Conservation (phyloP, 2,329 filamentous ascomycete genomes). For the Claviceps lovelessii region DNA sequence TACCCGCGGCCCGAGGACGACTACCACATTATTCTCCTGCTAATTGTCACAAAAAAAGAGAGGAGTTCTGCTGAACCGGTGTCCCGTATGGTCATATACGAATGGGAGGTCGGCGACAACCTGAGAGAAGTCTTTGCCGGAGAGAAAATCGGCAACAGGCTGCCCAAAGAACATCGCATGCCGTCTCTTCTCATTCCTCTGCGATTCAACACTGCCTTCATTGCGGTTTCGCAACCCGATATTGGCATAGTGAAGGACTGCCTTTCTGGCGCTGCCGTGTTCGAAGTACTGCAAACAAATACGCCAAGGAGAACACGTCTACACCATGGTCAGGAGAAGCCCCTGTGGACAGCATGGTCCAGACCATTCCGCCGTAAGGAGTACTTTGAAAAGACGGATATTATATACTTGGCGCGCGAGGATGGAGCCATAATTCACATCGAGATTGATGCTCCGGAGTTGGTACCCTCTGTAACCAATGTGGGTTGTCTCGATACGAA, state of each 20-base stretch:
- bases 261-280: constrained; percentile 35
- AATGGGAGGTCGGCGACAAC: constrained; percentile 42
- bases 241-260: constrained; percentile 43
- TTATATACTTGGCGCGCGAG: constrained; percentile 75
- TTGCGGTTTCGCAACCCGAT: constrained; percentile 47
- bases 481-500: constrained; percentile 55
- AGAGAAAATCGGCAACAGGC: constrained; percentile 33
- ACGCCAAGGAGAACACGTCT: constrained; percentile 27
- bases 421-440: constrained; percentile 68
- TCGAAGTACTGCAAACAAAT: constrained; percentile 29
- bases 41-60: constrained; percentile 40
- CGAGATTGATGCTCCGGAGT: constrained; percentile 46
- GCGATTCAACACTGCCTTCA: constrained; percentile 54
- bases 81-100: constrained; percentile 41
- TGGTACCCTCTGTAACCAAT: constrained; percentile 39
- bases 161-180: constrained; percentile 39
- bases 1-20: constrained; percentile 53
- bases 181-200: constrained; percentile 60
- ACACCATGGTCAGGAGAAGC: constrained; percentile 32
- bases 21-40: constrained; percentile 60
- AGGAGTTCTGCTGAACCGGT: constrained; percentile 11
- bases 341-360: constrained; percentile 75
- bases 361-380: constrained; percentile 53
- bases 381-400: constrained; percentile 53
- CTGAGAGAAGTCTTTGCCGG: constrained; percentile 30